Evolutionary conservation across 148 eudicot species (phyloP), one percentile per base, ranked within the genome.

Genomic region (Oxyria digyna): DNA sequence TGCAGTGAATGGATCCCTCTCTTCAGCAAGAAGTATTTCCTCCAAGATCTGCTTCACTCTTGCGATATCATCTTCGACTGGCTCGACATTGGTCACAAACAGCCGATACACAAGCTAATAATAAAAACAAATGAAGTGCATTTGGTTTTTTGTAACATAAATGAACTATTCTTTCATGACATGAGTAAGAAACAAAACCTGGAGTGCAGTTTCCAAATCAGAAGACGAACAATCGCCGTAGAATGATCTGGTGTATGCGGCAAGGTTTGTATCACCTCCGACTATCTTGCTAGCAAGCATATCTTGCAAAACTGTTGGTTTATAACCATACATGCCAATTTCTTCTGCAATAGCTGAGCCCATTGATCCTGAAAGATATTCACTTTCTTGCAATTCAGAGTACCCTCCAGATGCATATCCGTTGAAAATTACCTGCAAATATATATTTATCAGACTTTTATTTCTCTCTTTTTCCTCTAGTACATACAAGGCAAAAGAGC

Each of bases 231-330:
- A 91, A 72, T 88, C 89, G 67, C 97, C 95, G 48, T 76, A 83
- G 80, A 91, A 91, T 62, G 77, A 81, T 82, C 97, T 81, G 77
- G 81, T 83, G 70, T 91, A 91, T 75, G 95, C 78, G 62, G 89
- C 89, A 77, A 88, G 83, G 18, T 82, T 85, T 32, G 89, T 85
- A 37, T 80, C 84, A 55, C 88, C 87, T 79, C 82, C 83, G 72
- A 87, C 95, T 81, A 88, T 88, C 81, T 86, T 91, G 68, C 97
- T 95, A 76, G 95, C 95, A 73, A 91, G 83, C 88, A 91, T 86
- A 71, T 91, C 97, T 78, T 71, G 76, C 31, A 91, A 62, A 10
- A 91, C 74, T 24, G 85, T 75, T 54, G 97, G 97, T 81, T 87
- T 88, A 78, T 88, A 77, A 67, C 97, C 97, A 83, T 83, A 91